phyloP scores from a whole-genome alignment of 257 asterid genomes.

The Nicotiana attenuata region DNA sequence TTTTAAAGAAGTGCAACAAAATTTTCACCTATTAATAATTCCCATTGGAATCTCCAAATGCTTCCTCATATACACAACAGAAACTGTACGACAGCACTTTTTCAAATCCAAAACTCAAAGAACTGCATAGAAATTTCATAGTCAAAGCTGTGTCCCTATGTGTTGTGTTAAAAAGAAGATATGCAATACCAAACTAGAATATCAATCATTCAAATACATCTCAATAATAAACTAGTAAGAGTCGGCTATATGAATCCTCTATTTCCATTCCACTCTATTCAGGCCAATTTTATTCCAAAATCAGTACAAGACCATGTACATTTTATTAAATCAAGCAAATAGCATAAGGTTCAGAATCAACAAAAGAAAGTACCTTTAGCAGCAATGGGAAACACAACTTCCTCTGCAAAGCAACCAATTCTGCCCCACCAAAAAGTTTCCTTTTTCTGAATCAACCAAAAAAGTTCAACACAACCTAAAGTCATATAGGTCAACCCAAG shows the following conservation, averaged over 20 bases:
- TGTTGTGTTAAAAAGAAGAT: background rate
- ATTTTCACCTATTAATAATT: background rate
- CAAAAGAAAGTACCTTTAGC: background rate
- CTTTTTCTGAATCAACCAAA: background rate
- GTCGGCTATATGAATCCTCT: background rate
- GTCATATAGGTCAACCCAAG: background rate
- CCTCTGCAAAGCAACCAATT: background rate
- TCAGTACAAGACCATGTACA: background rate
- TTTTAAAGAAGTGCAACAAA: background rate
- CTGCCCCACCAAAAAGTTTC: background rate
- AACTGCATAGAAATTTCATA: background rate
- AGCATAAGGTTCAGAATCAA: background rate
- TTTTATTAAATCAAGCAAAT: background rate
- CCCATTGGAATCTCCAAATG: background rate
- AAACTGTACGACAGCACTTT: background rate
- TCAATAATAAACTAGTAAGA: background rate
- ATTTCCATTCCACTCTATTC: background rate
- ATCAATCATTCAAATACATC: background rate
- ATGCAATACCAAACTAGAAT: no score
- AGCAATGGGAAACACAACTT: background rate
- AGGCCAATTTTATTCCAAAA: background rate
- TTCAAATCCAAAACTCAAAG: background rate
- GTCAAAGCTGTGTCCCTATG: background rate
- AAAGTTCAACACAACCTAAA: background rate
- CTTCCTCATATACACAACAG: background rate